Conservation (phyloP, 805 yeast species). For the Ogataea salicorniae region DNA sequence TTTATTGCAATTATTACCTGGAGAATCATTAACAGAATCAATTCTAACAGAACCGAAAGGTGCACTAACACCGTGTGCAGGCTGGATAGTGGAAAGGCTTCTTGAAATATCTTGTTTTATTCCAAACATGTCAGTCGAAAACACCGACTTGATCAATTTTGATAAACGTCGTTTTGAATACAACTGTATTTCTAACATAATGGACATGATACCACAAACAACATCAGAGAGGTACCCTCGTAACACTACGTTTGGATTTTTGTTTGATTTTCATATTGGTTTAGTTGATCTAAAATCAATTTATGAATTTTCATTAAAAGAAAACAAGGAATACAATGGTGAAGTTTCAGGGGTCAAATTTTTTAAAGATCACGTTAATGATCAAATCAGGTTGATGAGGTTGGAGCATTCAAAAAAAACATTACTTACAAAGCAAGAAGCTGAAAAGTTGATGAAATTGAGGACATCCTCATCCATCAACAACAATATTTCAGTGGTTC, state of each 20-base stretch:
- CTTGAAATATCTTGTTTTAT: constrained; percentile 70
- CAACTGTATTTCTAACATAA: constrained; percentile 52
- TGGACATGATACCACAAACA: constrained; percentile 37
- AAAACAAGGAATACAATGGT: constrained; percentile 33
- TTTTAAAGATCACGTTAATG: constrained; percentile 40
- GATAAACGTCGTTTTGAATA: constrained; percentile 74
- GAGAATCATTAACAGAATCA: constrained; percentile 9
- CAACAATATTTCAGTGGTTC: background rate
- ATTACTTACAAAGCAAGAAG: constrained; percentile 25
- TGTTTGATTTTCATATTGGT: constrained; percentile 41
- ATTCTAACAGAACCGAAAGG: constrained; percentile 1
- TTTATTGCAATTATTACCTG: constrained; percentile 30
- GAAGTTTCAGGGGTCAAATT: constrained; percentile 33
- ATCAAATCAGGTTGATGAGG: constrained; percentile 47
- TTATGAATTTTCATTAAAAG: constrained; percentile 40
- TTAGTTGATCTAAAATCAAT: constrained; percentile 31
- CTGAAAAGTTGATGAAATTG: constrained; percentile 8
- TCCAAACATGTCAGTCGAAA: constrained; percentile 69
- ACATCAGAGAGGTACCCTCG: constrained; percentile 15
- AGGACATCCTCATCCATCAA: background rate
- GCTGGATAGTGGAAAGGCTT: constrained; percentile 83
- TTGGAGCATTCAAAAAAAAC: constrained; percentile 38
- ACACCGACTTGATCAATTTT: constrained; percentile 68
- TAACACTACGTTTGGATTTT: constrained; percentile 47
- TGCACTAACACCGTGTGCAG: constrained; percentile 74